These are phyloP conservation scores for Pseudogymnoascus sp. DNA, from an alignment of 2,329 filamentous ascomycete genomes.

Conservation along the genomic window DNA sequence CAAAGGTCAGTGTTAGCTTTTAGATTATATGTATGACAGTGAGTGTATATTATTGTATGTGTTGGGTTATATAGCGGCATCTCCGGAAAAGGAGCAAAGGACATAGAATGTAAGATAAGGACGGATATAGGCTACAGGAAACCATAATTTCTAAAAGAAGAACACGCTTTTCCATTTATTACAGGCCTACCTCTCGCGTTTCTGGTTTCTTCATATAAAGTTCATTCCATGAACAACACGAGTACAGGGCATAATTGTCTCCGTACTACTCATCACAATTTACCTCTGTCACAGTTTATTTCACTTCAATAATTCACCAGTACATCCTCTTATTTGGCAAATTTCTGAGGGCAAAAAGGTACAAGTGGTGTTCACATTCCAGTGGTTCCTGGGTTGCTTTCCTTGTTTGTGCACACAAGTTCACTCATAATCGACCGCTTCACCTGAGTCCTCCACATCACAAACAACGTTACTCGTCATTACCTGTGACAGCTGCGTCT, in stretches of 20 bases:
- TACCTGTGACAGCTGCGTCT: neutral
- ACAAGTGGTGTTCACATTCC: neutral
- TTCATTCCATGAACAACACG: neutral
- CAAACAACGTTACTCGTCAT: neutral
- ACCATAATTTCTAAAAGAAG: neutral
- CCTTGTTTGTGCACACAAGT: neutral
- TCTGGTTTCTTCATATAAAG: neutral
- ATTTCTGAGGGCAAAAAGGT: neutral
- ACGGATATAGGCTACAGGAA: neutral
- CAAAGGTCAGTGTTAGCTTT: neutral
- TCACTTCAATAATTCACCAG: neutral
- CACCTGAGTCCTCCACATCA: neutral
- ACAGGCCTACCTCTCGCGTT: neutral
- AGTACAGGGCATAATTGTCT: neutral
- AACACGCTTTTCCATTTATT: neutral
- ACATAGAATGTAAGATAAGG: conserved; percentile 1
- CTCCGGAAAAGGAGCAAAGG: neutral
- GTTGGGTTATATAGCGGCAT: neutral
- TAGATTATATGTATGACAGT: neutral
- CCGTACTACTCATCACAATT: neutral
- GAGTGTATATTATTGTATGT: conserved; percentile 6
- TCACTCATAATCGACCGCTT: neutral
- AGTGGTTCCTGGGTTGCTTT: neutral
- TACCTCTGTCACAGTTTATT: neutral
- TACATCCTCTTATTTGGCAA: neutral